These are phyloP conservation scores for Nemania sp. DNA, from an alignment of 2,329 filamentous ascomycete species.

Conservation along the genomic window DNA sequence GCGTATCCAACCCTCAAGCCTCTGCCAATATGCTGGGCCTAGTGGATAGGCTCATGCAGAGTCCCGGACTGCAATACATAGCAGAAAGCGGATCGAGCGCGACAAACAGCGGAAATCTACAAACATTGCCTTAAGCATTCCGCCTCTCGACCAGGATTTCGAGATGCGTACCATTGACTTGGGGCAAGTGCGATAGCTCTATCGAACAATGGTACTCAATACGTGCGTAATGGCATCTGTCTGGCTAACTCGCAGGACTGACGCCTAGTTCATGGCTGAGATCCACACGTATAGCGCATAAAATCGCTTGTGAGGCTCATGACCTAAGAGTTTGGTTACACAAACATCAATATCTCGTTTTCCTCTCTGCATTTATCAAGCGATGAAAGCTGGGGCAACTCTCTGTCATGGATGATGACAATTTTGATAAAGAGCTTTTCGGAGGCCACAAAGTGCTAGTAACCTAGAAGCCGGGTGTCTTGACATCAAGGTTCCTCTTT, in stretches of 20 bases:
- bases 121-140: slow-evolving; percentile 21
- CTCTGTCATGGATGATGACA: slow-evolving; percentile 41
- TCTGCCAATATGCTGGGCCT: slow-evolving; percentile 1
- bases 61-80: slow-evolving; percentile 23
- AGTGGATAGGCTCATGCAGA: slow-evolving; percentile 23
- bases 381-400: neutral
- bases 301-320: neutral
- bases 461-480: slow-evolving; percentile 53
- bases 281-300: too few relatives aligned
- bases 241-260: neutral
- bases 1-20: slow-evolving; percentile 6
- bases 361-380: slow-evolving; percentile 3
- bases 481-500: slow-evolving; percentile 52
- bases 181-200: neutral
- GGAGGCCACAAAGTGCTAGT: slow-evolving; percentile 43
- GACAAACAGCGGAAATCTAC: neutral
- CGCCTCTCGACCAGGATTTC: neutral
- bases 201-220: neutral
- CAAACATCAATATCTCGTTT: neutral
- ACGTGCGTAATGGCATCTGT: too few relatives aligned
- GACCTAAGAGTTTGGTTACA: neutral
- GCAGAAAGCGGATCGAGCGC: slow-evolving; percentile 4
- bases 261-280: neutral
- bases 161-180: too few relatives aligned
- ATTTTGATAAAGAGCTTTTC: slow-evolving; percentile 40